Conservation (phyloP, 352 stramenopile species). For the Globisporangium middletonii region DNA sequence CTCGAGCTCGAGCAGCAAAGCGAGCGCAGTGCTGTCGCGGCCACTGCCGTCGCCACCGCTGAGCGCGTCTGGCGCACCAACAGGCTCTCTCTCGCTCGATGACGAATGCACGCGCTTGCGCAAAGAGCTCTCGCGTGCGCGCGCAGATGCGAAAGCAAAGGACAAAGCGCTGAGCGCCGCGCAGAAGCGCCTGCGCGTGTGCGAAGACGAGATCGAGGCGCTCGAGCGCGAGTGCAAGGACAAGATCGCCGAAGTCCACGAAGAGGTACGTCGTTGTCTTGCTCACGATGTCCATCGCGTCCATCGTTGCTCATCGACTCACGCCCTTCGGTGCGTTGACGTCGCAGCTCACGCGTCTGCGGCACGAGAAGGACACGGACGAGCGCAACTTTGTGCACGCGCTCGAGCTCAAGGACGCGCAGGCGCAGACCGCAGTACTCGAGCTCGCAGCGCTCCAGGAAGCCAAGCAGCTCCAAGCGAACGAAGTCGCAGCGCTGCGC, state of each 20-base stretch:
- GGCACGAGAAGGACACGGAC: conserved; percentile 57
- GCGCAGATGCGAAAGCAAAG: conserved; percentile 47
- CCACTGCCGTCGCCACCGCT: conserved; percentile 8
- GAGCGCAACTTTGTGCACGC: conserved; percentile 70
- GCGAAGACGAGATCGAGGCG: conserved; percentile 71
- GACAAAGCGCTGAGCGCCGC: conserved; percentile 52
- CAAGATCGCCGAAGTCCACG: conserved; percentile 60
- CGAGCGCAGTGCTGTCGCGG: conserved; percentile 22
- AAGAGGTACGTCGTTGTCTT: conserved; percentile 23
- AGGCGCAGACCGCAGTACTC: conserved; percentile 35
- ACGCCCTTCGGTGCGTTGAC: neutral
- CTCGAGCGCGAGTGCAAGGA: conserved; percentile 67
- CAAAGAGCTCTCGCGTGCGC: conserved; percentile 51
- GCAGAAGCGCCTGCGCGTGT: conserved; percentile 57
- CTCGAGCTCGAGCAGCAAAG: conserved; percentile 23
- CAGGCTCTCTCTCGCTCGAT: conserved; percentile 6
- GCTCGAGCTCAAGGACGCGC: conserved; percentile 66
- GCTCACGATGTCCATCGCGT: neutral
- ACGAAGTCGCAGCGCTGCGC: conserved; percentile 37
- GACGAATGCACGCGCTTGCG: conserved; percentile 28
- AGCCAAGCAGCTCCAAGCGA: conserved; percentile 23
- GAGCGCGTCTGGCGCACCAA: conserved; percentile 7
- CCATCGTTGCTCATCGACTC: neutral
- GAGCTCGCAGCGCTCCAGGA: conserved; percentile 38
- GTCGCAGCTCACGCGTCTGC: conserved; percentile 32